Percentiles rank a stretch among this genome's conserved stretches.
phyloP scores from a whole-genome alignment of 2,329 filamentous ascomycete genomes.

The Zasmidium citrigriseum region DNA sequence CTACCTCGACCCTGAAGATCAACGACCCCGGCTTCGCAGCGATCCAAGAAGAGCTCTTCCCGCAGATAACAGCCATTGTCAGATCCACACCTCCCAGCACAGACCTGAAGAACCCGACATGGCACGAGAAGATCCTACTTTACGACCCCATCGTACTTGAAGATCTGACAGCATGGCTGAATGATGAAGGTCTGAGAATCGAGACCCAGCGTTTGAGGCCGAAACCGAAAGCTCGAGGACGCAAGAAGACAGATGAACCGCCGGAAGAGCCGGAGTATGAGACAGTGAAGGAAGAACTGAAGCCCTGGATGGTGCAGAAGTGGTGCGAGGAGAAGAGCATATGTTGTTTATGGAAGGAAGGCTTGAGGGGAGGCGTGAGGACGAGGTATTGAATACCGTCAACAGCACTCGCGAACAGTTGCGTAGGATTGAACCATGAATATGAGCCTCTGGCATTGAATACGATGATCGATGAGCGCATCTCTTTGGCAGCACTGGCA shows the following conservation, averaged over 20 bases:
- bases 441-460: not conserved
- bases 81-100: constrained; percentile 44
- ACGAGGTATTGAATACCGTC: constrained; percentile 28
- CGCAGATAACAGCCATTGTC: constrained; percentile 51
- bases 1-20: constrained; percentile 22
- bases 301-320: constrained; percentile 68
- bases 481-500: too few species aligned
- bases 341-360: constrained; percentile 74
- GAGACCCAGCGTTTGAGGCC: constrained; percentile 16
- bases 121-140: constrained; percentile 90
- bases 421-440: too few species aligned
- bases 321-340: constrained; percentile 90
- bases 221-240: constrained; percentile 17
- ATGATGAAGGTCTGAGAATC: constrained; percentile 42
- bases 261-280: constrained; percentile 22
- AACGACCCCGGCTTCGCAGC: constrained; percentile 32
- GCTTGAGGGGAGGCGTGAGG: constrained; percentile 38
- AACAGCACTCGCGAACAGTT: not conserved
- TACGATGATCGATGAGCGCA: too few species aligned
- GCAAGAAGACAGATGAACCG: constrained; percentile 48
- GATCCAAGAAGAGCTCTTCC: constrained; percentile 43
- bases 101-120: constrained; percentile 57
- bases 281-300: constrained; percentile 30
- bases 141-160: constrained; percentile 90
- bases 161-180: constrained; percentile 81